A percentile compares a stretch with the other conserved stretches of the same genome.
These are phyloP conservation scores for Ceratopteris richardii DNA, from an alignment of 75 land plant species.

Conservation along the genomic window DNA sequence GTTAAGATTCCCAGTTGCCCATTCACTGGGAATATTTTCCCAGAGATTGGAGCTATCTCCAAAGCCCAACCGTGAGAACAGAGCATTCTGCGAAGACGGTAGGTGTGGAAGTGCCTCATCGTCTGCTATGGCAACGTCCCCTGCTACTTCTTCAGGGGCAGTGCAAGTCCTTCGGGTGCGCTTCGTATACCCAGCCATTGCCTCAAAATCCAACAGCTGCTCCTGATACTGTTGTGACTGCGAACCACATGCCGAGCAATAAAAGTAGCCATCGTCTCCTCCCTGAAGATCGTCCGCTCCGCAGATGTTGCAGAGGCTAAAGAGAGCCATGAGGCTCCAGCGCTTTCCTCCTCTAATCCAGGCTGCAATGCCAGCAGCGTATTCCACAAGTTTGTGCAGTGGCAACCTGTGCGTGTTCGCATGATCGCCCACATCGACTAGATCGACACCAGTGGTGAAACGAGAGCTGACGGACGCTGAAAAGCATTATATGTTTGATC, in stretches of 20 bases:
- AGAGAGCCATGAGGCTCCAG: background rate
- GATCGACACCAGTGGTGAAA: too few relatives aligned
- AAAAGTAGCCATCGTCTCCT: constrained; percentile 67
- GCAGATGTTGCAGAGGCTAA: constrained; percentile 30
- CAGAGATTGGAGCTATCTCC: constrained; percentile 11
- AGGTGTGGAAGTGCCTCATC: constrained; percentile 6
- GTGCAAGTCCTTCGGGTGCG: constrained; percentile 7
- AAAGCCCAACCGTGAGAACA: constrained; percentile 10
- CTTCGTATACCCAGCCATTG: background rate
- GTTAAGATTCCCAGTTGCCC: background rate
- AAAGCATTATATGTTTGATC: too few relatives aligned
- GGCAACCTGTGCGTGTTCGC: too few relatives aligned
- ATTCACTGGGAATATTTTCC: background rate
- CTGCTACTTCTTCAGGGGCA: constrained; percentile 13
- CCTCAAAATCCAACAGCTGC: constrained; percentile 50
- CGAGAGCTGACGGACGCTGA: too few relatives aligned
- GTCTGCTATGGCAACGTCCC: constrained; percentile 13
- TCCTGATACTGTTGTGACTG: constrained; percentile 60
- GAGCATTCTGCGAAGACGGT: background rate
- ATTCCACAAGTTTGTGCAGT: too few relatives aligned
- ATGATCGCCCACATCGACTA: too few relatives aligned
- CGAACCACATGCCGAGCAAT: constrained; percentile 54
- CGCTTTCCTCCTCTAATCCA: background rate
- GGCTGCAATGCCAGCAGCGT: too few relatives aligned
- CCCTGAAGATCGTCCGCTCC: constrained; percentile 27